Evolutionary conservation across 345 rosid species (phyloP), one percentile per base, ranked within the genome.

Genomic region (Erucastrum elatum): DNA sequence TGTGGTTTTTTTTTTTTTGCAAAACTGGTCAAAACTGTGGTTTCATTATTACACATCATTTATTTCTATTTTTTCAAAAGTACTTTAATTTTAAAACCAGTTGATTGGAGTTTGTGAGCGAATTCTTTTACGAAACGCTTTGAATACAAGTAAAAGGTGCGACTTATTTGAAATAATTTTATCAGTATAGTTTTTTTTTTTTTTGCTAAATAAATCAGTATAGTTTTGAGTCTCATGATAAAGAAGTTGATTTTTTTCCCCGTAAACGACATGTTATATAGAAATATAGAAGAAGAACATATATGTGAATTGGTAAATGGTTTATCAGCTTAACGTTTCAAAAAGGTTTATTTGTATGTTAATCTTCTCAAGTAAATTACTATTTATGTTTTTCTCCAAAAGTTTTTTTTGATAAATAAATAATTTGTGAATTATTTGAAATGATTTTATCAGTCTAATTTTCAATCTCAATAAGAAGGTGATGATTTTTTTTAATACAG

Each of bases 111-210:
- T 66, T n/a, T 21, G 56, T 6, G 39, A 66, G 4, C 5, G 33
- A 5, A 11, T 6, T 21, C 21, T 39, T 66, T 66, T 39, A 66
- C 11, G 70, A 35, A 65, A 66, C 10, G 12, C 70, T 66, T 39
- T 39, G 70, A 39, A 39, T 39, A 66, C 55, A 66, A 21, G 55
- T 39, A 66, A 66, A 66, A 63, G 37, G 66, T 63, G 17, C 8
- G 26, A 33, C 67, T 3, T 63, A 7, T n/a, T 33, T 63, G 66
- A 63, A 63, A 63, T 63, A 31, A n/a, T 61, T 63, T 33, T 33
- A 33, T 31, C 26, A 7, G 37, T 63, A 41, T 63, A 33, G 15
- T n/a, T 63, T 31, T 6, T n/a, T n/a, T n/a, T n/a, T n/a, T n/a
- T n/a, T n/a, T n/a, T n/a, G n/a, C n/a, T n/a, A n/a, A n/a, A n/a